phyloP scores from a whole-genome alignment of 768 basidiomycete genomes.

The Boletus rubroflammeus region DNA sequence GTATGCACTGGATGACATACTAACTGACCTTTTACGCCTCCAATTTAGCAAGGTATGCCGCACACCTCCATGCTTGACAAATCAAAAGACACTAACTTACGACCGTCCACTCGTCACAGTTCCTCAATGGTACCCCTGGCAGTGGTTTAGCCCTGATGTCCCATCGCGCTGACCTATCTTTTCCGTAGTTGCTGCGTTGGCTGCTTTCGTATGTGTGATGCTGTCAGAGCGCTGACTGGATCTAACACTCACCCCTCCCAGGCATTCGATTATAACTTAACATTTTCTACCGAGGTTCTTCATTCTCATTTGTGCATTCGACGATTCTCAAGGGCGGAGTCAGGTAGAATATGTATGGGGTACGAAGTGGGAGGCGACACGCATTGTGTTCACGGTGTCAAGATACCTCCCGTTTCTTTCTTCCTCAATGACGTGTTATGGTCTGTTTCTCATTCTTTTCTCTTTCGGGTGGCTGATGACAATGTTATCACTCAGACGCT shows the following conservation, averaged over 20 bases:
- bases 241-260: background rate
- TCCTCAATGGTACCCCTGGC: constrained; percentile 16
- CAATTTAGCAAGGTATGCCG: constrained; percentile 21
- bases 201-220: constrained; percentile 11
- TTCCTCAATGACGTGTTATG: constrained; percentile 15
- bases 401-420: constrained; percentile 28
- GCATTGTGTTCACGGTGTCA: constrained; percentile 24
- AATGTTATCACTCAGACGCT: constrained; percentile 2
- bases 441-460: constrained; percentile 3
- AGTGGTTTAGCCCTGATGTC: background rate
- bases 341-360: constrained; percentile 26
- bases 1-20: background rate
- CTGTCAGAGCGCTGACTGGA: background rate
- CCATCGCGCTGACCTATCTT: background rate
- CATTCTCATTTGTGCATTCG: background rate
- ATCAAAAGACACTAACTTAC: background rate
- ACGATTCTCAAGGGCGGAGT: background rate
- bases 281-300: constrained; percentile 21
- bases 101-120: background rate
- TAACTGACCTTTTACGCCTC: constrained; percentile 14
- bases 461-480: background rate
- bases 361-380: constrained; percentile 21
- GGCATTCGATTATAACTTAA: constrained; percentile 24
- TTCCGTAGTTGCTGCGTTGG: constrained; percentile 18
- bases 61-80: background rate